Percentiles rank a stretch among this genome's conserved stretches.
Conservation (phyloP, 495 filamentous ascomycete species). For the Penicillium desertorum region DNA sequence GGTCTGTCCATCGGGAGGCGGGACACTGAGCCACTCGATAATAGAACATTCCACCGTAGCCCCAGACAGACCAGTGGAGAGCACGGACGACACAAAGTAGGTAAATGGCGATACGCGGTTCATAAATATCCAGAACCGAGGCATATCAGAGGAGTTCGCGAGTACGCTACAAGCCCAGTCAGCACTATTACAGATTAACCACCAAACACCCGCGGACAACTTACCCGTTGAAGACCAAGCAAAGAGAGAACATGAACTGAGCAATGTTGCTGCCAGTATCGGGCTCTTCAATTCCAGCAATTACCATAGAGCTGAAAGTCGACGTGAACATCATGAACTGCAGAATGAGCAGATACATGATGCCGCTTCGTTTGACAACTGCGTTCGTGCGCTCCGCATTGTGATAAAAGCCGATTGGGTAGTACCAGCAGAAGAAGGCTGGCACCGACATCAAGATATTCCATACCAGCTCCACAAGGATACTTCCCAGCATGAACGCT, state of each 20-base stretch:
- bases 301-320: constrained; percentile 59
- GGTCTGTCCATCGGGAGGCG: constrained; percentile 50
- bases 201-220: constrained; percentile 9
- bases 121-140: constrained; percentile 84
- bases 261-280: constrained; percentile 66
- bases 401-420: constrained; percentile 71
- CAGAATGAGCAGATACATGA: constrained; percentile 62
- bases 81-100: constrained; percentile 63
- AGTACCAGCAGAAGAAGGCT: constrained; percentile 76
- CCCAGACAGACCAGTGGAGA: constrained; percentile 63
- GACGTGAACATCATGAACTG: constrained; percentile 51
- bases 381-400: constrained; percentile 62
- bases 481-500: constrained; percentile 77
- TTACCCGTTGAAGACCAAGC: constrained; percentile 65
- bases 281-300: constrained; percentile 64
- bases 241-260: constrained; percentile 65
- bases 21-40: constrained; percentile 59
- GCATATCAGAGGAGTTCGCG: constrained; percentile 58
- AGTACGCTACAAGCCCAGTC: constrained; percentile 56
- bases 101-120: constrained; percentile 75
- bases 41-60: constrained; percentile 55
- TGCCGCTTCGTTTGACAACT: constrained; percentile 57
- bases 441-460: constrained; percentile 67
- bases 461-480: constrained; percentile 75
- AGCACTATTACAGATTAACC: constrained; percentile 3